A percentile compares a stretch with the other conserved stretches of the same genome.
These are phyloP conservation scores for Diphasiastrum complanatum DNA, from an alignment of 83 land plant species.

Conservation along the genomic window DNA sequence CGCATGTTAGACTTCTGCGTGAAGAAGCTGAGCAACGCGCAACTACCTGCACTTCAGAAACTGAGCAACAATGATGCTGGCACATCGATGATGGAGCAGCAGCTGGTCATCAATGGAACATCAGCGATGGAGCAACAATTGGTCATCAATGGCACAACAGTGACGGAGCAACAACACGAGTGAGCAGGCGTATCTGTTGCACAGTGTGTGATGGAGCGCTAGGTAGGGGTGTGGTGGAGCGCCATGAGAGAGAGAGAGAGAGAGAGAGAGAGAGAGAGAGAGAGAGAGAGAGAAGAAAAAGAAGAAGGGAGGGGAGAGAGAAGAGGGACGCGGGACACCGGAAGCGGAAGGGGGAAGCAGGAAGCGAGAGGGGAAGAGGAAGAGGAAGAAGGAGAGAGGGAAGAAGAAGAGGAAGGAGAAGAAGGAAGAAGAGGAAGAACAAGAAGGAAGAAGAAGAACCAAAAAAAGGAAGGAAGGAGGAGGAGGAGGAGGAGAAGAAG, in stretches of 20 bases:
- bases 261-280: neutral
- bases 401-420: neutral
- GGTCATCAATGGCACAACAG: too few relatives aligned
- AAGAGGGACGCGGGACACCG: neutral
- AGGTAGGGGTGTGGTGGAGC: too few relatives aligned
- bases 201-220: too few relatives aligned
- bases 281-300: neutral
- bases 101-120: too few relatives aligned
- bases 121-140: too few relatives aligned
- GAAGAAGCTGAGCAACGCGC: too few relatives aligned
- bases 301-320: neutral
- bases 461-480: neutral
- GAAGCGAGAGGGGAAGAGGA: neutral
- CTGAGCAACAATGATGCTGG: too few relatives aligned
- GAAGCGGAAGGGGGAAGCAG: neutral
- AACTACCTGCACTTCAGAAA: too few relatives aligned
- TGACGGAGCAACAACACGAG: too few relatives aligned
- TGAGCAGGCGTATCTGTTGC: too few relatives aligned
- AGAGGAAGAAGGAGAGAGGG: neutral
- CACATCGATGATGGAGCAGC: too few relatives aligned
- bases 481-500: neutral
- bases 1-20: too few relatives aligned
- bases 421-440: neutral
- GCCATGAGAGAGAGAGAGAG: neutral
- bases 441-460: neutral